Conservation (phyloP, 73 alveolate genomes). For the Paramecium sonneborni region DNA sequence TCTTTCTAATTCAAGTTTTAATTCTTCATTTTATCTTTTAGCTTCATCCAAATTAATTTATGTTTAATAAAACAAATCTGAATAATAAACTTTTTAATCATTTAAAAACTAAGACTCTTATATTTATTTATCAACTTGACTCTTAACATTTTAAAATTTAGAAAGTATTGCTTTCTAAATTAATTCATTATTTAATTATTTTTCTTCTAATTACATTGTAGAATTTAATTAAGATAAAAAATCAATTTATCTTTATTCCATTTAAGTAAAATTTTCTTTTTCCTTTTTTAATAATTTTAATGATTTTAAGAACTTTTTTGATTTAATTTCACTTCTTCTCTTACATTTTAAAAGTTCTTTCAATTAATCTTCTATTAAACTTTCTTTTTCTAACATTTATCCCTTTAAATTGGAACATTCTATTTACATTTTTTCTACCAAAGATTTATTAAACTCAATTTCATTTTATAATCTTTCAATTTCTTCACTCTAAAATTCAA, state of each 20-base stretch:
- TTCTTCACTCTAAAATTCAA: constrained; percentile 9
- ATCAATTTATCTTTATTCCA: not conserved
- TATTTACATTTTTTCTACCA: not conserved
- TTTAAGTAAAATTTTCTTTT: not conserved
- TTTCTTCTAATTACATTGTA: not conserved
- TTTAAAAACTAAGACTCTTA: not conserved
- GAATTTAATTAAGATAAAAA: not conserved
- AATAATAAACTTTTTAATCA: not conserved
- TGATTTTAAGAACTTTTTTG: not conserved
- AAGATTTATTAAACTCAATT: not conserved
- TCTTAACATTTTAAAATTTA: not conserved
- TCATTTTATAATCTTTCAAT: not conserved
- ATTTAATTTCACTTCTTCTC: not conserved
- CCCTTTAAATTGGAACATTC: not conserved
- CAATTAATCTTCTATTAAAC: not conserved
- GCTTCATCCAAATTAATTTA: not conserved
- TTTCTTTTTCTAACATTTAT: not conserved
- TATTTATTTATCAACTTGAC: not conserved
- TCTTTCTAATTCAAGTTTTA: not conserved
- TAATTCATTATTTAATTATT: not conserved
- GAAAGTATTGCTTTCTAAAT: not conserved
- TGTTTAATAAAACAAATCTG: not conserved
- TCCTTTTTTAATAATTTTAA: not conserved
- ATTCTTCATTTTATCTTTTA: not conserved
- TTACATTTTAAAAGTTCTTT: not conserved